Evolutionary conservation across 805 yeast genomes (phyloP), one percentile per base, ranked within the genome.

Genomic region (Spathaspora gorwiae): DNA sequence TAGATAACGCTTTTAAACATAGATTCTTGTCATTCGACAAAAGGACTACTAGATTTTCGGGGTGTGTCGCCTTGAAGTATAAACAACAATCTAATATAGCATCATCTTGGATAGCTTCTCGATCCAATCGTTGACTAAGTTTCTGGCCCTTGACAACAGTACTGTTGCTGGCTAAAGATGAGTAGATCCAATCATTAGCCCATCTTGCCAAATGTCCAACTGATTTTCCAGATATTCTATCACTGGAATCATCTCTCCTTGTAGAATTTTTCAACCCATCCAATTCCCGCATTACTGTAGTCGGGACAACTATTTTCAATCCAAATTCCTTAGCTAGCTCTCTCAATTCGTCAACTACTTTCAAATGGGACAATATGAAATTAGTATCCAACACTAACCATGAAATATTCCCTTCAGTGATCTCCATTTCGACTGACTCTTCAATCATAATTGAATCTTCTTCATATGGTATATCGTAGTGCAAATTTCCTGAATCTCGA

Each of bases 71-170:
- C 48, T 76, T 72, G 46, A 83, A 81, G 57, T 76, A 89, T 26
- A 84, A 55, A 54, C 95, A 85, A 59, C 96, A 89, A 60, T 90
- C 97, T 36, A 90, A 64, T 49, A 90, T 90, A 0, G 95, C 76
- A 55, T 90, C 95, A 62, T 90, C 97, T 47, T 86, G 83, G 0
- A 43, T 43, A 1, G 80, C 60, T 2, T 55, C 43, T 7, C 59
- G 56, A 46, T 82, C 80, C 1, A 83, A 39, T 26, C 68, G 62
- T 57, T 90, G 87, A 27, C 67, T 60, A 13, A 75, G 37, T 50
- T 73, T 78, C 60, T 90, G 97, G 0, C 87, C 95, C 39, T 75
- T 64, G 0, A 90, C 77, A 0, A 75, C 70, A 0, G 75, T 64
- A 29, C 73, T 68, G 4, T 60, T 57, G 6, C 72, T 68, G 3